Base-by-base conservation (phyloP, 2,329 filamentous ascomycete genomes). In the Fonsecaea pedrosoi region DNA sequence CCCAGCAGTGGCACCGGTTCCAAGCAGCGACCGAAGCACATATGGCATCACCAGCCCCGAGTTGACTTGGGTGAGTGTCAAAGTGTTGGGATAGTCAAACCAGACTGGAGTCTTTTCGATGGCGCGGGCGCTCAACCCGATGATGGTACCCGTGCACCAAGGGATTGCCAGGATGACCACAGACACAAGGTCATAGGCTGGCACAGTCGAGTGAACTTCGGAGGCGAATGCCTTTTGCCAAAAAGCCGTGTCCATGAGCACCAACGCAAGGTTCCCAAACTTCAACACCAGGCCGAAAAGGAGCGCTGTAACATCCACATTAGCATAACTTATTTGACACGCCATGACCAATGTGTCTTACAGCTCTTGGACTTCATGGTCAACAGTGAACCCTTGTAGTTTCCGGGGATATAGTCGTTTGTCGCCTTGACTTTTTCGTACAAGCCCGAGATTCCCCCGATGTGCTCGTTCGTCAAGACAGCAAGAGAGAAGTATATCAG, bases 181-280 rank as follows among this genome's bases (percentile, higher is more conserved):
- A 0, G 79, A 80, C 1, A 78, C 81, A 4, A 84, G 77, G 32
- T 81, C 80, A 65, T 84, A 84, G 0, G 79, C 82, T 0, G 81
- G 81, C 0, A 84, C 82, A 0, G 81, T 83, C 1, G 82, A 78
- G 12, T 78, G 75, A 0, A 83, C 80, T 64, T 83, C 81, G 0
- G 81, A 78, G 0, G 82, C 82, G 67, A 85, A 85, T 0, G 79
- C 81, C 73, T 85, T 85, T 64, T 84, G 82, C 82, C 82, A 85
- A 73, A 85, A 85, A 1, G 79, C 82, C 3, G 82, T 85, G 68
- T 85, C 81, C 81, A 85, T 84, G 4, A 83, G 75, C 0, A 84
- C 83, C 0, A 83, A 75, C 7, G 80, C 82, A 18, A 84, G 73
- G 60, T 84, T 84, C 13, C 81, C 82, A 54, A 84, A 81, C 62